phyloP scores from a whole-genome alignment of 805 yeast species.

The Candida quercuum region DNA sequence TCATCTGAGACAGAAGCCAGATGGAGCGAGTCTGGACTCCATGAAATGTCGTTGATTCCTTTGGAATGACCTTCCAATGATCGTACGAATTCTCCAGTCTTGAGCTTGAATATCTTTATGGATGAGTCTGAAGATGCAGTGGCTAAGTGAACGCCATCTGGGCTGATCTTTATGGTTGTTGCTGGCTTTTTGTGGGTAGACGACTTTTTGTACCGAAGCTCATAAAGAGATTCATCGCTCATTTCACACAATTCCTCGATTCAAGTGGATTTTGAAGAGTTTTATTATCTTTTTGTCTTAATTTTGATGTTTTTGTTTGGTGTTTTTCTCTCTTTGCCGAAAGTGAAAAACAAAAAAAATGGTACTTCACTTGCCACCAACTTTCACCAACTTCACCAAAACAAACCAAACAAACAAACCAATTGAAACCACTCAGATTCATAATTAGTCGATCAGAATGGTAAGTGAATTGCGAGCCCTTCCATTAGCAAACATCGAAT shows the following conservation, averaged over 20 bases:
- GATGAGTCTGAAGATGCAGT: slow-evolving; percentile 52
- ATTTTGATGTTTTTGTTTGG: background rate
- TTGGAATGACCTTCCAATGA: slow-evolving; percentile 51
- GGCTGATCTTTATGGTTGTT: slow-evolving; percentile 54
- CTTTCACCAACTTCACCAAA: background rate
- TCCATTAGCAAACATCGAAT: too few species aligned
- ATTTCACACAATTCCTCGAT: too few species aligned
- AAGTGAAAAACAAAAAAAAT: too few species aligned
- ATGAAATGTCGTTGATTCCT: slow-evolving; percentile 72
- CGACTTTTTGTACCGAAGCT: background rate
- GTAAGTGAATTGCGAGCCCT: background rate
- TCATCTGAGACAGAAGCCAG: slow-evolving; percentile 89
- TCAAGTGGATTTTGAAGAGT: too few species aligned
- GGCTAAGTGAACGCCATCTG: slow-evolving; percentile 55
- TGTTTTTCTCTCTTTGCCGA: too few species aligned
- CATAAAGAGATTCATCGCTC: background rate
- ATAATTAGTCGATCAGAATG: slow-evolving; percentile 2
- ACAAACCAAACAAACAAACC: too few species aligned
- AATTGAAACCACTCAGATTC: background rate
- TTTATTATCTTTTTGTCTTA: too few species aligned
- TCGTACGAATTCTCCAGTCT: slow-evolving; percentile 28
- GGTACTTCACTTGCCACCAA: background rate
- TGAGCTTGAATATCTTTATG: slow-evolving; percentile 51
- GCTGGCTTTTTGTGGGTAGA: slow-evolving; percentile 14
- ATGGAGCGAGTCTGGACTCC: slow-evolving; percentile 69